A percentile compares a stretch with the other conserved stretches of the same genome.
Conservation (phyloP, 768 basidiomycete genomes). For the Rickenella mellea region DNA sequence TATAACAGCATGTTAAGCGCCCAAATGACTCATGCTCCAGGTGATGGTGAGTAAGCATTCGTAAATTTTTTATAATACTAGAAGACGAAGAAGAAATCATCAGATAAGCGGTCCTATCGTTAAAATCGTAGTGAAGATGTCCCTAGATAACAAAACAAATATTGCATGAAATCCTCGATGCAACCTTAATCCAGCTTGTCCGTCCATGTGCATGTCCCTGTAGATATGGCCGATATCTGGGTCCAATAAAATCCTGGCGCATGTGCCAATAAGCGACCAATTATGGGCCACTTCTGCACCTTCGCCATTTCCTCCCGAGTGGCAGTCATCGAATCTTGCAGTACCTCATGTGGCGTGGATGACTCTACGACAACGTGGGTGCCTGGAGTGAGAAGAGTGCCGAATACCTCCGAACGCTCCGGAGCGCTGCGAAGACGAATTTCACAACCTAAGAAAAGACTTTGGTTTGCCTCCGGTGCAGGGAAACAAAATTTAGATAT, state of each 20-base stretch:
- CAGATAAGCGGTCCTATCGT: no score
- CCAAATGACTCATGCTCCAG: no score
- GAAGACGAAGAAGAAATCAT: no score
- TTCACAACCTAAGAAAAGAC: constrained; percentile 10
- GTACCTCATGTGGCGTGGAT: constrained; percentile 2
- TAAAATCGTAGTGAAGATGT: no score
- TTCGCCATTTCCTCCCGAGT: background rate
- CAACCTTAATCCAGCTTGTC: no score
- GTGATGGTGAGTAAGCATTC: no score
- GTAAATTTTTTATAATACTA: no score
- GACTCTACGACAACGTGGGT: constrained; percentile 8
- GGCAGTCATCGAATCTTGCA: background rate
- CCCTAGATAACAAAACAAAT: no score
- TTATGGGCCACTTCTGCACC: constrained; percentile 5
- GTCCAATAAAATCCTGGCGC: constrained; percentile 12
- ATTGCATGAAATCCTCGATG: no score
- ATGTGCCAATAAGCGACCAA: constrained; percentile 9
- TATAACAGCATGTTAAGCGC: no score
- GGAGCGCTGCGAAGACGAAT: constrained; percentile 5
- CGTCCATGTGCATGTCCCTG: constrained; percentile 10
- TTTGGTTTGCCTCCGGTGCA: no score
- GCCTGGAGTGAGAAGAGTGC: constrained; percentile 8
- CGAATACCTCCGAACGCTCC: constrained; percentile 3
- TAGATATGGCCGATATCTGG: constrained; percentile 6
- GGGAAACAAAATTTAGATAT: no score